Base-by-base conservation (phyloP, 2,329 filamentous ascomycete species). In the Zymoseptoria pseudotritici region DNA sequence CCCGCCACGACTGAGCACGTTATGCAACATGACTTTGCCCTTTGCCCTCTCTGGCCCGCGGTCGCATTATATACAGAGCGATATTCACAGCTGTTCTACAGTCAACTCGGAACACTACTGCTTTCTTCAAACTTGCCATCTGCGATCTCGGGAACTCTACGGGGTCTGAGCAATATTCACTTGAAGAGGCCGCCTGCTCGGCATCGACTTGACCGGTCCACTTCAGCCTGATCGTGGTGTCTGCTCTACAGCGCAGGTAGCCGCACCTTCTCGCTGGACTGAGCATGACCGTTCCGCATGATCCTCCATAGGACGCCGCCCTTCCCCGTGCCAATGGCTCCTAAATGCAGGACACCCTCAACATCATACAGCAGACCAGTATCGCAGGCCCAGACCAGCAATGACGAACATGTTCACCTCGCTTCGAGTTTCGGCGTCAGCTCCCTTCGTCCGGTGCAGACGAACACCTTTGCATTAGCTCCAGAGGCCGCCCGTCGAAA, bases 1-100 rank as follows among this genome's bases (percentile, higher is more conserved):
- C 20, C 17, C 17, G 13, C 11, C 24, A 31, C 17, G 21, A 53
- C 26, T 42, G 36, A 42, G 36, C 36, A 42, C 10, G 9, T 42
- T 42, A 42, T 42, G 36, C 36, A 42, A 58, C 36, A 9, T 56
- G 46, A 24, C 42, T 49, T 51, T 56, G 55, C 55, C 55, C 55
- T 49, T 36, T 36, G 31, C 31, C 31, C 31, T 42, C 36, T 42
- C 17, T 36, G 31, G 31, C 31, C 6, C 7, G 31, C 31, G 10
- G 19, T 31, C 17, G 24, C 24, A 8, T 13, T 42, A 49, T 24
- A 50, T 21, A 31, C 11, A 42, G 36, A 5, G 9, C 31, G 13
- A 36, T 36, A 36, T 10, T 36, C 13, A 5, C 36, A 42, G 36
- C 36, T 42, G 17, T 17, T 42, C 36, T 42, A 42, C 11, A 6